Conservation (phyloP, 306 rosid species). For the Hippophae tibetana region DNA sequence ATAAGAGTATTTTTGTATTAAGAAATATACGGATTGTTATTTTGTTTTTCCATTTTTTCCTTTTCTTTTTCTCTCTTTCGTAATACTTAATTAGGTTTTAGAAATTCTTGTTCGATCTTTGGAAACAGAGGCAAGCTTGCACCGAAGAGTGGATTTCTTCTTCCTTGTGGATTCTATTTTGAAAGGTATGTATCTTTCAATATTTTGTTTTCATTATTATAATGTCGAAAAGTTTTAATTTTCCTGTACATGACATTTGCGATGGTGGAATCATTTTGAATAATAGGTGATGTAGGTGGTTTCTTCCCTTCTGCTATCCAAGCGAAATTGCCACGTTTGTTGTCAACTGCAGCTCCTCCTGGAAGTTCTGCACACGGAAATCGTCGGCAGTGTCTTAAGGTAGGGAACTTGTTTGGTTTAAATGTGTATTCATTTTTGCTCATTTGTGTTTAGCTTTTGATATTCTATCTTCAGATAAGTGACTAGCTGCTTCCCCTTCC, state of each 20-base stretch:
- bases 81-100: constrained; percentile 62
- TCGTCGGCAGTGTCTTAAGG: constrained; percentile 93
- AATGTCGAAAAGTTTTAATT: background rate
- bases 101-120: constrained; percentile 55
- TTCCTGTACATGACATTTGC: background rate
- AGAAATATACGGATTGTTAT: too few species aligned
- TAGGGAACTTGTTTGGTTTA: constrained; percentile 16
- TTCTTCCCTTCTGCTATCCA: constrained; percentile 67
- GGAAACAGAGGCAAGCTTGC: constrained; percentile 66
- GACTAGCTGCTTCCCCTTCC: constrained; percentile 17
- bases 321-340: constrained; percentile 57
- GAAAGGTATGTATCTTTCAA: constrained; percentile 42
- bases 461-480: background rate
- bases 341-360: constrained; percentile 93
- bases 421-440: background rate
- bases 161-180: constrained; percentile 87
- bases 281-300: constrained; percentile 63
- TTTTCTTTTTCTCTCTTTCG: too few species aligned
- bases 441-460: background rate
- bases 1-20: too few species aligned
- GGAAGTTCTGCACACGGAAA: constrained; percentile 67
- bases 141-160: constrained; percentile 70
- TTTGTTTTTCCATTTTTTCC: too few species aligned
- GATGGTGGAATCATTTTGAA: constrained; percentile 8
- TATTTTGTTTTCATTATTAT: background rate